phyloP scores from a whole-genome alignment of 331 rosid genomes.

The Acacia pycnantha region DNA sequence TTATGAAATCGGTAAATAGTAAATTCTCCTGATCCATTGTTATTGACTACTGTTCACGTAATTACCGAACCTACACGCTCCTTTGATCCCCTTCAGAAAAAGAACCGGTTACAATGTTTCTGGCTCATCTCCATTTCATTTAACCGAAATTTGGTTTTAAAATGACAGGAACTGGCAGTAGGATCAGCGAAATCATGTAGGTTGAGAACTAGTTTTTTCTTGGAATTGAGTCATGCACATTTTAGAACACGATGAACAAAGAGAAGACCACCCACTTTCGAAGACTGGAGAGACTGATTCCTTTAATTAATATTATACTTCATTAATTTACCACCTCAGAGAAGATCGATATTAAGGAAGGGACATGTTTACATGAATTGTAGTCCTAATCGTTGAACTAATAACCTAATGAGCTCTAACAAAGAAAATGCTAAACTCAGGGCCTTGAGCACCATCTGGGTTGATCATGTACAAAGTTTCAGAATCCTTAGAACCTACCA shows the following conservation, averaged over 20 bases:
- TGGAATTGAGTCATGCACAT: not conserved
- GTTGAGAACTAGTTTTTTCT: not conserved
- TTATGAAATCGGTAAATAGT: not conserved
- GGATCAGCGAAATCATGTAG: not conserved
- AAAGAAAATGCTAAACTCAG: constrained; percentile 90
- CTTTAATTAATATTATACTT: not conserved
- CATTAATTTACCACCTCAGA: not conserved
- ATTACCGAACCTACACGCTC: not conserved
- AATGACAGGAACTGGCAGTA: not conserved
- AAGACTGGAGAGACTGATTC: not conserved
- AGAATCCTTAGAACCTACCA: constrained; percentile 86
- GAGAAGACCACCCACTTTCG: not conserved
- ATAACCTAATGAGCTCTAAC: constrained; percentile 62
- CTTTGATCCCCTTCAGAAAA: not conserved
- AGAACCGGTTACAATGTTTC: not conserved
- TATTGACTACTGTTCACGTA: not conserved
- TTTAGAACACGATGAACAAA: not conserved
- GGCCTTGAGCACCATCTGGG: constrained; percentile 74
- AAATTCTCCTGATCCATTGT: not conserved
- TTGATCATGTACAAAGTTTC: constrained; percentile 87
- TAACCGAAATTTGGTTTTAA: not conserved
- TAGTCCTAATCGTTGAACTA: not conserved
- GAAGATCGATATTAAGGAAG: not conserved
- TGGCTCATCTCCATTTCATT: not conserved
- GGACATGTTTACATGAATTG: not conserved